Evolutionary conservation across 2,329 filamentous ascomycete species (phyloP).

Genomic region (Cyanodermella asteris): DNA sequence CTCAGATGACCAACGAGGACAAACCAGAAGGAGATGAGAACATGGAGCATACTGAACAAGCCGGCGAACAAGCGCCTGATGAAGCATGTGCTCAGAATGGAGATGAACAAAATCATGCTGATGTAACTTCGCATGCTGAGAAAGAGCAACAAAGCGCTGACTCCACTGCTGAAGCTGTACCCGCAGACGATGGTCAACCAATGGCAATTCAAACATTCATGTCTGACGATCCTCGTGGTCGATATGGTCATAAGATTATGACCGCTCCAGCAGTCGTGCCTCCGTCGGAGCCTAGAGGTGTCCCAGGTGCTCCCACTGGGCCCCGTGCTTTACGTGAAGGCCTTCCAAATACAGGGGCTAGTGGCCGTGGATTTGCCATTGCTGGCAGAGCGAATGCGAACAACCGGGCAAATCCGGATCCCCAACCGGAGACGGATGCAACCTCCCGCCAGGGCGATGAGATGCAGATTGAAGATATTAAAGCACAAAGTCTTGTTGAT

Average conservation of each 20-base stretch:
- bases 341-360: slow-evolving; percentile 57
- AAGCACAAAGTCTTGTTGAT: slow-evolving; percentile 24
- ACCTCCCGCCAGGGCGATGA: no score
- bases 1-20: background rate
- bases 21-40: slow-evolving; percentile 1
- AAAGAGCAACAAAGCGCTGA: no score
- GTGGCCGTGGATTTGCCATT: slow-evolving; percentile 29
- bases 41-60: slow-evolving; percentile 1
- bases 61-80: background rate
- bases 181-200: no score
- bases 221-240: slow-evolving; percentile 5
- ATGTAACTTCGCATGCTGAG: no score
- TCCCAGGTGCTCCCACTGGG: slow-evolving; percentile 59
- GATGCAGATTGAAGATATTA: no score
- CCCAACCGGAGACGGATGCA: no score
- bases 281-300: slow-evolving; percentile 22
- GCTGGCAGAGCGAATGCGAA: slow-evolving; percentile 13
- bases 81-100: no score
- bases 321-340: slow-evolving; percentile 90
- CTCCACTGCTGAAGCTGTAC: background rate
- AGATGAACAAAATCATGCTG: no score
- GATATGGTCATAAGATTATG: slow-evolving; percentile 14
- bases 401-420: no score
- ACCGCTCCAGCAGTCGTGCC: slow-evolving; percentile 13
- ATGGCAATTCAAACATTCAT: slow-evolving; percentile 5